Percentiles rank a stretch among this genome's conserved stretches.
These are phyloP conservation scores for Amphichorda felina DNA, from an alignment of 2,329 filamentous ascomycete genomes.

Conservation along the genomic window DNA sequence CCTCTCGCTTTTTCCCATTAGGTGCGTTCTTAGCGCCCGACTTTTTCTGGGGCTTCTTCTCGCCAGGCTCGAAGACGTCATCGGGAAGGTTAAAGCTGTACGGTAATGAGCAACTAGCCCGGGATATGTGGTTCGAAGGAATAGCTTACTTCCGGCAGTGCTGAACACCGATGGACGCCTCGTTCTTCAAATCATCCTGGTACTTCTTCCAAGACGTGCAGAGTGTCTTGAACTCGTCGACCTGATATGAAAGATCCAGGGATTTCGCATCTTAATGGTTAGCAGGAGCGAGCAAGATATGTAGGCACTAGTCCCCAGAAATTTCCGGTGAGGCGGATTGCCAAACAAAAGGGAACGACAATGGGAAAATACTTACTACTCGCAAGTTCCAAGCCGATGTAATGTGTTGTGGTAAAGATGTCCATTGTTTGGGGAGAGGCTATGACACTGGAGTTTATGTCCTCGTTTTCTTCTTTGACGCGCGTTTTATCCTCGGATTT, in stretches of 20 bases:
- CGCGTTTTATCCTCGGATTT: background rate
- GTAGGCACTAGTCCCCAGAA: no score
- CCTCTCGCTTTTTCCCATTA: constrained; percentile 34
- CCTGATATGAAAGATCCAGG: constrained; percentile 69
- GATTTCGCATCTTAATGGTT: constrained; percentile 48
- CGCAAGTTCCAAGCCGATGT: constrained; percentile 75
- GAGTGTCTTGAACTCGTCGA: constrained; percentile 75
- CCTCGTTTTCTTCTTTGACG: background rate
- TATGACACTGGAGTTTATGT: background rate
- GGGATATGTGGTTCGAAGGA: background rate
- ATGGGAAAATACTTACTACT: constrained; percentile 44
- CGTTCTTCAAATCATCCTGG: constrained; percentile 53
- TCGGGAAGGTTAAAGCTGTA: constrained; percentile 73
- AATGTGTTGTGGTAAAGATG: constrained; percentile 85
- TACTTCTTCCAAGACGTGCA: constrained; percentile 69
- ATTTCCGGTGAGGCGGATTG: no score
- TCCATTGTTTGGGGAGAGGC: constrained; percentile 13
- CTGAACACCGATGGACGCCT: constrained; percentile 59
- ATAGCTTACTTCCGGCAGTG: constrained; percentile 70
- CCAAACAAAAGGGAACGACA: background rate
- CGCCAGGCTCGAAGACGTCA: constrained; percentile 77
- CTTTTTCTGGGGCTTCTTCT: constrained; percentile 57
- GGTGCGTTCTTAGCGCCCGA: constrained; percentile 24
- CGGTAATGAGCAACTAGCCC: background rate
- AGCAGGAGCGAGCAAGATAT: constrained; percentile 10